Percentiles rank a stretch among this genome's conserved stretches.
These are phyloP conservation scores for Flammula alnicola DNA, from an alignment of 1,284 basidiomycete genomes.

Conservation along the genomic window DNA sequence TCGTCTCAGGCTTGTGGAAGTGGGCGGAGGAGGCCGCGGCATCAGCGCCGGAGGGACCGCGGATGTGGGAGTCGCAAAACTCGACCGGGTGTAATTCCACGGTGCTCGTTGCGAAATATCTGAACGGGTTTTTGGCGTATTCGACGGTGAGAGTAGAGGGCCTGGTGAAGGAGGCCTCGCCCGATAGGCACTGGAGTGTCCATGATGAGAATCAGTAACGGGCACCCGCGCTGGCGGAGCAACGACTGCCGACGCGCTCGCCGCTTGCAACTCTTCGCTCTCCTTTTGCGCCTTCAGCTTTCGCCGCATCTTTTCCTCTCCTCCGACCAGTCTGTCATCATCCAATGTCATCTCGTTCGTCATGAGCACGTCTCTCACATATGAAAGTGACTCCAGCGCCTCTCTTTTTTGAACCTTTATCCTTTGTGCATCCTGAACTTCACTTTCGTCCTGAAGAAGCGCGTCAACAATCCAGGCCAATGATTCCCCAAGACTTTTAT, in stretches of 20 bases:
- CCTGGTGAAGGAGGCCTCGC: conserved; percentile 21
- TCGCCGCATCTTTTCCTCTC: conserved; percentile 56
- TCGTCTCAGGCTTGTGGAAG: conserved; percentile 44
- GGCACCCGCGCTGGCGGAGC: conserved; percentile 36
- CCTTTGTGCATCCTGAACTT: conserved; percentile 41
- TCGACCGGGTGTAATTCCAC: conserved; percentile 59
- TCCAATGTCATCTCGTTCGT: conserved; percentile 59
- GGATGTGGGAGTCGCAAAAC: conserved; percentile 44
- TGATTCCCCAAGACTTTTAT: conserved; percentile 67
- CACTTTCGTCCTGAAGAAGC: conserved; percentile 60
- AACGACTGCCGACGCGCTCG: conserved; percentile 27
- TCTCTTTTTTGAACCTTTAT: conserved; percentile 58
- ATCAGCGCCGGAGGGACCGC: conserved; percentile 40
- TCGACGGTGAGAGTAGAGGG: conserved; percentile 15
- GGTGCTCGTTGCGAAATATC: conserved; percentile 38
- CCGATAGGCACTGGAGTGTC: conserved; percentile 24
- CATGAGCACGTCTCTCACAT: conserved; percentile 74
- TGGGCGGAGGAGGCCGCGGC: conserved; percentile 49
- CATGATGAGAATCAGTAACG: conserved; percentile 36
- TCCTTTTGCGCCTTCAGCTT: conserved; percentile 32
- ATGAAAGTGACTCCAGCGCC: conserved; percentile 73
- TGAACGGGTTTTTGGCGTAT: background rate
- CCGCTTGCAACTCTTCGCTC: conserved; percentile 21
- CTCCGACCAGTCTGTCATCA: conserved; percentile 64
- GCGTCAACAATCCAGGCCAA: conserved; percentile 73